phyloP scores from a whole-genome alignment of 768 basidiomycete species.

The Tricholoma bakamatsutake region DNA sequence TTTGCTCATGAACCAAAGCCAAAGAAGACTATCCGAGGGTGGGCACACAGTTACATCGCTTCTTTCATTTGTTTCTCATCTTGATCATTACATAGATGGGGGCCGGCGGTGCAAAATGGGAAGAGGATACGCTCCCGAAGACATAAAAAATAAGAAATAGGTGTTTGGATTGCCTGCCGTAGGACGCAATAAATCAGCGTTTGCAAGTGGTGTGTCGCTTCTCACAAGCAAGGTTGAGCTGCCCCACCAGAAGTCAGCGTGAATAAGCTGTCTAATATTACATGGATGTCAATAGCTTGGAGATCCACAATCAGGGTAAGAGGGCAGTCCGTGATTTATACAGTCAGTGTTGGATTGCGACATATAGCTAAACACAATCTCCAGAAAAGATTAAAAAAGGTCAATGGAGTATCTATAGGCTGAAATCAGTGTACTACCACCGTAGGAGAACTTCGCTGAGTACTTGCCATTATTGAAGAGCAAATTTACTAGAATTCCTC shows the following conservation, averaged over 20 bases:
- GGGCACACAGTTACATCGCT: slow-evolving; percentile 20
- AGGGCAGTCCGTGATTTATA: neutral
- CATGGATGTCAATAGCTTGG: neutral
- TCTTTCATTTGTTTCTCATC: neutral
- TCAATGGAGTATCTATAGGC: neutral
- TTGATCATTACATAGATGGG: slow-evolving; percentile 43
- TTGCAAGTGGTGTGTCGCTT: neutral
- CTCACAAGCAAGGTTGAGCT: neutral
- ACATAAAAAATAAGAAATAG: slow-evolving; percentile 28
- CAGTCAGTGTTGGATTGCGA: neutral
- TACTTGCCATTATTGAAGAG: neutral
- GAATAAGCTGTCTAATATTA: neutral
- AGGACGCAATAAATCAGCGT: neutral
- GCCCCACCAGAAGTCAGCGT: neutral
- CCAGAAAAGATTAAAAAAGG: neutral
- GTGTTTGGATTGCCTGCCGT: slow-evolving; percentile 3
- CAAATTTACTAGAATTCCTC: neutral
- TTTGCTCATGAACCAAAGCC: slow-evolving; percentile 63
- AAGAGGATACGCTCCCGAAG: slow-evolving; percentile 68
- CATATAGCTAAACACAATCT: neutral
- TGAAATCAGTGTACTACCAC: neutral
- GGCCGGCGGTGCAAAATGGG: slow-evolving; percentile 68
- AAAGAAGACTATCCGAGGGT: slow-evolving; percentile 83
- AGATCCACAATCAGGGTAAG: neutral
- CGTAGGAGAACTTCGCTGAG: neutral